Percentiles rank a stretch among this genome's conserved stretches.
phyloP scores from a whole-genome alignment of 257 asterid genomes.

The Scutellaria minor region DNA sequence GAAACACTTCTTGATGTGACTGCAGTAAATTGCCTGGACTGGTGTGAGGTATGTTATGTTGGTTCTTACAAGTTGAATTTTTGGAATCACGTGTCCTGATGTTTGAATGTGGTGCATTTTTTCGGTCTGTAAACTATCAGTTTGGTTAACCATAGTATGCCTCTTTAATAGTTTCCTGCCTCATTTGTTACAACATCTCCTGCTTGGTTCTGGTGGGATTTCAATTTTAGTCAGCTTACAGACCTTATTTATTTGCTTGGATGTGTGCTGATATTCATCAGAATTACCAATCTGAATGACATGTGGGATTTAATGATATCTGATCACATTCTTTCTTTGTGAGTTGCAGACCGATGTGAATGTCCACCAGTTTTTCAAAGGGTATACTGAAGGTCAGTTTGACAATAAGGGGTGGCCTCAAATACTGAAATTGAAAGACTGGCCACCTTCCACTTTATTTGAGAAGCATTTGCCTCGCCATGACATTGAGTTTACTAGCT shows the following conservation, averaged over 20 bases:
- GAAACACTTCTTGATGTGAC: conserved; percentile 47
- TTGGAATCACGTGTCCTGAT: neutral
- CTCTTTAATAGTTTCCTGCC: neutral
- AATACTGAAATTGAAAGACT: conserved; percentile 52
- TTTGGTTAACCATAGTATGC: neutral
- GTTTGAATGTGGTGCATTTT: neutral
- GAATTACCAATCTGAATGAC: neutral
- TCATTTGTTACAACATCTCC: neutral
- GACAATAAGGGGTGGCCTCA: conserved; percentile 45
- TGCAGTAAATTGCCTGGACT: conserved; percentile 69
- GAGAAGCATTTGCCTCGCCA: conserved; percentile 52
- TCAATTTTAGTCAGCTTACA: neutral
- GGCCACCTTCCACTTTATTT: conserved; percentile 54
- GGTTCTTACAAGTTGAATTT: neutral
- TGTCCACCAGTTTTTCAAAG: conserved; percentile 40
- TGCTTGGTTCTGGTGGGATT: neutral
- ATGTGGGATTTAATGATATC: neutral
- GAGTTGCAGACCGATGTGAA: conserved; percentile 40
- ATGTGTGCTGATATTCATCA: neutral
- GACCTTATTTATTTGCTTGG: neutral
- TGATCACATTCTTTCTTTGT: conserved; percentile 17
- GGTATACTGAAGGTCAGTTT: conserved; percentile 35
- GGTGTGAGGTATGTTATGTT: conserved; percentile 68
- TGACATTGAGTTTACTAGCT: conserved; percentile 43
- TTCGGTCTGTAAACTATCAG: neutral